These are phyloP conservation scores for Ilex asprella DNA, from an alignment of 257 asterid genomes.

Conservation along the genomic window DNA sequence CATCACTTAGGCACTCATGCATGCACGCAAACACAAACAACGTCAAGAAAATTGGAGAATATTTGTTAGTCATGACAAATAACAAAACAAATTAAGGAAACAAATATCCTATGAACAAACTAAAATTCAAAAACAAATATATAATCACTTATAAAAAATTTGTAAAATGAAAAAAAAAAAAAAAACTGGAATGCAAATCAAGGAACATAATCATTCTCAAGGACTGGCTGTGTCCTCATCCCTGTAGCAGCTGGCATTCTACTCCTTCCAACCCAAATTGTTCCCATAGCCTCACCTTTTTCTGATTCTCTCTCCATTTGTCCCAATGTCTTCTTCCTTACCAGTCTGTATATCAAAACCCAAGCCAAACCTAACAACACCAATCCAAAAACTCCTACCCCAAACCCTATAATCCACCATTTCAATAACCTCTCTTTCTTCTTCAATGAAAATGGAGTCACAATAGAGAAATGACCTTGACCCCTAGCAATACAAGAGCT, in stretches of 20 bases:
- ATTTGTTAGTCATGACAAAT: too few relatives aligned
- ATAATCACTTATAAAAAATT: constrained; percentile 11
- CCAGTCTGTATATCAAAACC: constrained; percentile 18
- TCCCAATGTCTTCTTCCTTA: constrained; percentile 22
- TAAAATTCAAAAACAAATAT: constrained; percentile 5
- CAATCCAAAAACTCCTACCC: constrained; percentile 39
- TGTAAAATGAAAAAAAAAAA: not conserved
- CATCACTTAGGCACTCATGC: too few relatives aligned
- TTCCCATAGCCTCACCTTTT: constrained; percentile 49
- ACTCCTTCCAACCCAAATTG: constrained; percentile 69
- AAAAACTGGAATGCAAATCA: constrained; percentile 11
- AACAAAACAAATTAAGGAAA: not conserved
- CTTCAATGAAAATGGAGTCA: constrained; percentile 27
- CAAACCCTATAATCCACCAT: constrained; percentile 64
- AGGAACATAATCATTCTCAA: constrained; percentile 60
- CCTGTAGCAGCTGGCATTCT: constrained; percentile 76
- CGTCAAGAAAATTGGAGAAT: too few relatives aligned
- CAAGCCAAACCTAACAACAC: constrained; percentile 23
- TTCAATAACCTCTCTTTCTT: constrained; percentile 17
- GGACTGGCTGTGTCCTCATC: constrained; percentile 73
- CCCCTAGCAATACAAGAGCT: constrained; percentile 34
- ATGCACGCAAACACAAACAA: too few relatives aligned
- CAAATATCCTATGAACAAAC: not conserved
- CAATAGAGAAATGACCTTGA: constrained; percentile 65
- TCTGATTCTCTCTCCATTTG: constrained; percentile 63